These are phyloP conservation scores for Lunularia cruciata DNA, from an alignment of 225 moss, liverwort and hornwort species.

Conservation along the genomic window DNA sequence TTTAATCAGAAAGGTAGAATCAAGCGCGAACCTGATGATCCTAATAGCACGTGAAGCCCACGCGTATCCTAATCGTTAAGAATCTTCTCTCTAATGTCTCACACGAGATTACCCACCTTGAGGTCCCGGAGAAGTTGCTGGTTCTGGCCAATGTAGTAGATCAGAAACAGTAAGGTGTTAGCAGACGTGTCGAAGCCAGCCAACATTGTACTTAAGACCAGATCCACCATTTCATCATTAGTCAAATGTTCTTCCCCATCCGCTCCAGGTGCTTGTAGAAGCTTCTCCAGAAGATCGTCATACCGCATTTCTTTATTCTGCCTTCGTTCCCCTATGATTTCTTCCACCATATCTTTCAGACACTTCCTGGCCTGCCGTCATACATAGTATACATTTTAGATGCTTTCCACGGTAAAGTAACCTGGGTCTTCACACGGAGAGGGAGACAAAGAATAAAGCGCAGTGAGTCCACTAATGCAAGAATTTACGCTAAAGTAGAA, in stretches of 20 bases:
- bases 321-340: constrained; percentile 21
- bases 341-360: constrained; percentile 25
- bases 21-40: no score
- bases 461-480: background rate
- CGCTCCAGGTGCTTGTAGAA: constrained; percentile 7
- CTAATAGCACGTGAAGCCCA: no score
- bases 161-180: constrained; percentile 31
- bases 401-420: no score
- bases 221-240: constrained; percentile 27
- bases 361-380: constrained; percentile 32
- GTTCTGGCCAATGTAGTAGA: constrained; percentile 33
- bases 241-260: constrained; percentile 25
- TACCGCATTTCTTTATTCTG: background rate
- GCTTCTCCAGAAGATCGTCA: constrained; percentile 27
- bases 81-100: no score
- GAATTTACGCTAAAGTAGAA: background rate
- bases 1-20: no score
- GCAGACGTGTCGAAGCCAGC: constrained; percentile 36
- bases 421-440: background rate
- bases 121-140: constrained; percentile 22
- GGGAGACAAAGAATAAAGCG: background rate
- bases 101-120: constrained; percentile 22
- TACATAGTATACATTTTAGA: no score
- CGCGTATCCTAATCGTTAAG: no score
- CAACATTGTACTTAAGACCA: constrained; percentile 29